These are phyloP conservation scores for Corylus americana DNA, from an alignment of 306 rosid species.

Conservation along the genomic window DNA sequence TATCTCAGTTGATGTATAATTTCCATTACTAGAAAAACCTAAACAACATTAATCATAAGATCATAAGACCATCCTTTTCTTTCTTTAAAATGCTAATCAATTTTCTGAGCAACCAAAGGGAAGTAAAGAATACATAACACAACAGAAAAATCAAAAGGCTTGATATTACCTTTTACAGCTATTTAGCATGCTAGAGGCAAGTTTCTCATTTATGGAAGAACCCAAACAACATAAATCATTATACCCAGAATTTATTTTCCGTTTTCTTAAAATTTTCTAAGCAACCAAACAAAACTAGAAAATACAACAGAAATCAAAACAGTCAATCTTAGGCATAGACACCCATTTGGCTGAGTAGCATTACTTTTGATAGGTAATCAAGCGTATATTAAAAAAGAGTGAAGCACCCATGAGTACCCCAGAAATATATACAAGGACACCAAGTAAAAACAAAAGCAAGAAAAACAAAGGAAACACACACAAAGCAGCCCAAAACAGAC, in stretches of 20 bases:
- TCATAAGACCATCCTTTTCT: no score
- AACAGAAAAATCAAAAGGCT: not conserved
- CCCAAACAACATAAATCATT: not conserved
- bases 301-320: not conserved
- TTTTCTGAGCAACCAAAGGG: not conserved
- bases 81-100: not conserved
- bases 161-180: no score
- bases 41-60: not conserved
- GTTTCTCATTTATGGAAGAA: not conserved
- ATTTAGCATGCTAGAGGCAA: not conserved
- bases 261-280: not conserved
- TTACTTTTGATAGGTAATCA: no score
- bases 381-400: no score
- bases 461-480: no score
- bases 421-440: no score
- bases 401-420: no score
- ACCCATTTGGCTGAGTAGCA: not conserved
- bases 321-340: not conserved
- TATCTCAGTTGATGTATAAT: not conserved
- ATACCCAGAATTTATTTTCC: not conserved
- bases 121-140: not conserved
- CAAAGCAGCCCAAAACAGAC: no score
- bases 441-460: no score
- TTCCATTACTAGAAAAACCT: not conserved
- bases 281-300: not conserved